These are phyloP conservation scores for Rubroboletus satanas DNA, from an alignment of 768 basidiomycete species.

Conservation along the genomic window DNA sequence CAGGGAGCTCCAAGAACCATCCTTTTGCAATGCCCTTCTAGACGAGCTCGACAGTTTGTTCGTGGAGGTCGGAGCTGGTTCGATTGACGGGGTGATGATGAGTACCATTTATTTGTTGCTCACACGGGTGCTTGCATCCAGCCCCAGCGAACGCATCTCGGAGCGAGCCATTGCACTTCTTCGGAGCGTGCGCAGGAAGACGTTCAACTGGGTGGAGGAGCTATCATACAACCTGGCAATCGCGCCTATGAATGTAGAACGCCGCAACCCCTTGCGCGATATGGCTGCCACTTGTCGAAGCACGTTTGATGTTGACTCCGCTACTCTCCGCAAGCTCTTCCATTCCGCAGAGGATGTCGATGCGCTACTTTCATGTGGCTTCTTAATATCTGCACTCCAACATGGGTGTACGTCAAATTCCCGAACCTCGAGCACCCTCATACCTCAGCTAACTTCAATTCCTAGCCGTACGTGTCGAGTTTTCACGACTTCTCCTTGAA, in stretches of 20 bases:
- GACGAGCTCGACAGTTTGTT: not conserved
- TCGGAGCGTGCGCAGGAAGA: not conserved
- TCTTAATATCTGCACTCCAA: slow-evolving; percentile 18
- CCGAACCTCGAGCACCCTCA: not conserved
- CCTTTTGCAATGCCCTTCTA: not conserved
- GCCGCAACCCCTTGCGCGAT: not conserved
- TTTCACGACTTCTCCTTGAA: slow-evolving; percentile 3
- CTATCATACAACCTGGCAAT: not conserved
- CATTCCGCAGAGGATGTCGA: slow-evolving; percentile 12
- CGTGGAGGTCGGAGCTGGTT: too few relatives aligned
- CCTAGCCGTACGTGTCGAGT: not conserved
- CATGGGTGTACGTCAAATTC: not conserved
- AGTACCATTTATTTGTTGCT: slow-evolving; percentile 23
- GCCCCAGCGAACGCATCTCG: not conserved
- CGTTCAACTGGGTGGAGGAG: not conserved
- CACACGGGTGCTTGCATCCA: not conserved
- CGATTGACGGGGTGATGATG: slow-evolving; percentile 27
- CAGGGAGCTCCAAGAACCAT: not conserved
- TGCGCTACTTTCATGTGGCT: slow-evolving; percentile 18
- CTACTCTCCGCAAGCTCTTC: slow-evolving; percentile 3
- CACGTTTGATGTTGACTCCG: not conserved
- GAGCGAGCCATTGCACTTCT: not conserved
- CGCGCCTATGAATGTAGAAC: not conserved
- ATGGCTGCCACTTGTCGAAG: not conserved
- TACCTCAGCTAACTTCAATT: not conserved